phyloP scores from a whole-genome alignment of 768 basidiomycete genomes.

The Termitomyces sp. region DNA sequence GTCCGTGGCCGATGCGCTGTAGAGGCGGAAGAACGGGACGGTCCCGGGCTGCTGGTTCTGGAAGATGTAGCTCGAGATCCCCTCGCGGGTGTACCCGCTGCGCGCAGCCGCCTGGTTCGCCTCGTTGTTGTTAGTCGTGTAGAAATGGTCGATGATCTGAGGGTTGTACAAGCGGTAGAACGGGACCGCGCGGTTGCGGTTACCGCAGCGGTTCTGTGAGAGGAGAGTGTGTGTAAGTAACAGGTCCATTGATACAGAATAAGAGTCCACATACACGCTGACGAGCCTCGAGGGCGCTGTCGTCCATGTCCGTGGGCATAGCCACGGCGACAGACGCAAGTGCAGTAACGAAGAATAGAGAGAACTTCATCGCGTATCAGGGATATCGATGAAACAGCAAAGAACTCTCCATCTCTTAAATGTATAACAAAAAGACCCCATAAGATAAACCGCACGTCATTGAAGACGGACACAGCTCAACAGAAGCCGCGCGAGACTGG shows the following conservation, averaged over 20 bases:
- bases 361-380: constrained; percentile 5
- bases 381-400: too few species aligned
- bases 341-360: constrained; percentile 1
- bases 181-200: background rate
- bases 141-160: constrained; percentile 9
- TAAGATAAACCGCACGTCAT: background rate
- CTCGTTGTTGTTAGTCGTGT: constrained; percentile 8
- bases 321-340: background rate
- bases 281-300: background rate
- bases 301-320: background rate
- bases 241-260: too few species aligned
- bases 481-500: background rate
- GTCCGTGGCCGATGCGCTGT: constrained; percentile 7
- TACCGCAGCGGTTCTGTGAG: background rate
- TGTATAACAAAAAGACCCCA: background rate
- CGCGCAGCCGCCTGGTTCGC: background rate
- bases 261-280: background rate
- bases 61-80: constrained; percentile 11
- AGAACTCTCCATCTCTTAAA: background rate
- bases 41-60: constrained; percentile 1
- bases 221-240: background rate
- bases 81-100: constrained; percentile 3
- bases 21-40: constrained; percentile 18
- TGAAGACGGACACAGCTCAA: too few species aligned
- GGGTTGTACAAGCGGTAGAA: constrained; percentile 1